phyloP scores from a whole-genome alignment of 2,329 filamentous ascomycete species.

The Cladosporium phlei region DNA sequence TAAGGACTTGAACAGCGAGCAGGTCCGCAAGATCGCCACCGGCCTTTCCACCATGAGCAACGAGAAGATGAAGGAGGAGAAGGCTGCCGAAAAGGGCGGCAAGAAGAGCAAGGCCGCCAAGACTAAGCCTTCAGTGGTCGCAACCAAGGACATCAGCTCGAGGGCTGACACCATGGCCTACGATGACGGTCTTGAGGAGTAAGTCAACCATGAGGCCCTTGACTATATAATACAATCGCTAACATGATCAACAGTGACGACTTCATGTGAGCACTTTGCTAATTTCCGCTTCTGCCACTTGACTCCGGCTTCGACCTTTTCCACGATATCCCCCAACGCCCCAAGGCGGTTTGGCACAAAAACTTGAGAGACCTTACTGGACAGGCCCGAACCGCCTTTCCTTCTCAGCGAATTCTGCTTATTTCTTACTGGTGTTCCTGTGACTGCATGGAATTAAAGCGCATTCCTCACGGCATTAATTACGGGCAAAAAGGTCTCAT shows the following conservation, averaged over 20 bases:
- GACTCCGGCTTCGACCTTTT: not conserved
- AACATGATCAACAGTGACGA: constrained; percentile 53
- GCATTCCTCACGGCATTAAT: constrained; percentile 14
- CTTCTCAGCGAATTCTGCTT: not conserved
- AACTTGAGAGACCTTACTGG: not conserved
- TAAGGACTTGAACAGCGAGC: constrained; percentile 81
- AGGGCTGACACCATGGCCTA: constrained; percentile 71
- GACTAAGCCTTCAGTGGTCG: constrained; percentile 81
- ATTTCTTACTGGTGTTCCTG: constrained; percentile 2
- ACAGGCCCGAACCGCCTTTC: not conserved
- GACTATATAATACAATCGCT: constrained; percentile 7
- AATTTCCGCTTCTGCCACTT: not conserved
- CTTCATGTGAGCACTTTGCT: constrained; percentile 57
- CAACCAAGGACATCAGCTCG: constrained; percentile 52
- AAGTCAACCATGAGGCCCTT: constrained; percentile 42
- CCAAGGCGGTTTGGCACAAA: constrained; percentile 1
- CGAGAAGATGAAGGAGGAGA: constrained; percentile 99
- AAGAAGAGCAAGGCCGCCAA: constrained; percentile 98
- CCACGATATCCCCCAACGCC: constrained; percentile 2
- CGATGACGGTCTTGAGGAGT: constrained; percentile 77
- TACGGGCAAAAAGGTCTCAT: not conserved
- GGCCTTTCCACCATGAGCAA: constrained; percentile 84
- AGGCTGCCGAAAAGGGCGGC: constrained; percentile 82
- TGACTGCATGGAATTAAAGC: constrained; percentile 11
- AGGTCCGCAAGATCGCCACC: constrained; percentile 94